Evolutionary conservation across 2,329 filamentous ascomycete genomes (phyloP), one percentile per base, ranked within the genome.

Genomic region (Penicillium hesseltinei): DNA sequence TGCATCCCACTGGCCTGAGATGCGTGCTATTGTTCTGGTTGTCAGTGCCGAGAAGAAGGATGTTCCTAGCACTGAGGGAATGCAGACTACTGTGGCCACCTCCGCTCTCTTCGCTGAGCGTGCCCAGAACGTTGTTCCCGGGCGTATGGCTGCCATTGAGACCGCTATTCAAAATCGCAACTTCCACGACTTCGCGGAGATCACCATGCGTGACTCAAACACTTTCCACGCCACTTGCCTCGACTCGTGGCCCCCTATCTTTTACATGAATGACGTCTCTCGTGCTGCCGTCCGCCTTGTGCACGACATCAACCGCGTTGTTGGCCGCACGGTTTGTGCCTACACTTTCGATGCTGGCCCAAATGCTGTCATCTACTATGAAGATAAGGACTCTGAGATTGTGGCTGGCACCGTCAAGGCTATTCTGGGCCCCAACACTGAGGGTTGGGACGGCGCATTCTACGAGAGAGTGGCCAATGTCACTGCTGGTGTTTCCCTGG

Each of bases 321-420:
- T 89, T 5, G 92, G 91, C 53, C 88, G 86, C 77, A 87, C 84
- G 0, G 83, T 97, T 19, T 92, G 91, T 4, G 94, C 94, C 4
- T 99, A 99, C 76, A 99, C 94, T 0, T 99, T 97, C 70, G 94
- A 99, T 72, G 94, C 94, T 0, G 94, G 94, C 51, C 94, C 94
- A 54, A 99, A 99, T 77, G 92, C 92, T 40, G 95, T 99, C 50
- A 86, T 99, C 50, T 99, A 99, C 81, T 97, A 96, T 72, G 84
- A 92, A 40, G 89, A 92, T 71, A 82, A 92, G 80, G 84, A 96
- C 66, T 83, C 87, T 61, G 82, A 83, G 42, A 76, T 82, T 3
- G 88, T 97, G 4, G 85, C 92, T 0, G 92, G 92, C 9, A 84
- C 87, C 0, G 89, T 99, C 76, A 89, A 90, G 78, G 78, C 79